These are phyloP conservation scores for Nothopassalora personata DNA, from an alignment of 2,329 filamentous ascomycete genomes.

Conservation along the genomic window DNA sequence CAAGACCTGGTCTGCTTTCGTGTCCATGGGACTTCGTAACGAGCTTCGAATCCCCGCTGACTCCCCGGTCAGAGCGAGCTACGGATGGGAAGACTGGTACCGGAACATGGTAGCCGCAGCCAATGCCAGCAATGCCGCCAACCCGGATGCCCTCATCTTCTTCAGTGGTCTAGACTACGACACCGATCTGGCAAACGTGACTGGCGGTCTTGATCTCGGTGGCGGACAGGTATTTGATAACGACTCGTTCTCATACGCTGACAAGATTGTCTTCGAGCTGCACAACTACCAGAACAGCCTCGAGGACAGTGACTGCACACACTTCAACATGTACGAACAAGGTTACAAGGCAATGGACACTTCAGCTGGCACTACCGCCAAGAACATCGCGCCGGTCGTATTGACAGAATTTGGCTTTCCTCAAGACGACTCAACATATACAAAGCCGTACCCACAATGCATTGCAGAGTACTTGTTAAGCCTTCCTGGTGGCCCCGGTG, in stretches of 20 bases:
- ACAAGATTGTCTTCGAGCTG: constrained; percentile 57
- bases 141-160: constrained; percentile 51
- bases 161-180: constrained; percentile 56
- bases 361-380: constrained; percentile 7
- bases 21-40: constrained; percentile 51
- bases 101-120: constrained; percentile 47
- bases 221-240: constrained; percentile 45
- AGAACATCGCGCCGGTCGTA: constrained; percentile 40
- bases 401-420: constrained; percentile 51
- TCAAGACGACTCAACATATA: constrained; percentile 45
- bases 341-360: constrained; percentile 51
- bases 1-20: constrained; percentile 42
- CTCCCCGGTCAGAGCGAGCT: constrained; percentile 29
- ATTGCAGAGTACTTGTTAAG: constrained; percentile 46
- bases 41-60: constrained; percentile 41
- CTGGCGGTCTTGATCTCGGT: background rate
- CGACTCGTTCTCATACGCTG: constrained; percentile 32
- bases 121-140: constrained; percentile 47
- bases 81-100: constrained; percentile 35
- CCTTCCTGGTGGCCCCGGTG: constrained; percentile 45
- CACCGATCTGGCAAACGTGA: constrained; percentile 40
- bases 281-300: constrained; percentile 54
- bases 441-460: constrained; percentile 49
- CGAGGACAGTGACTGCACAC: constrained; percentile 37
- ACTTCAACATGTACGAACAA: constrained; percentile 43